Base-by-base conservation (phyloP, 257 asterid genomes). In the Penstemon eatonii region DNA sequence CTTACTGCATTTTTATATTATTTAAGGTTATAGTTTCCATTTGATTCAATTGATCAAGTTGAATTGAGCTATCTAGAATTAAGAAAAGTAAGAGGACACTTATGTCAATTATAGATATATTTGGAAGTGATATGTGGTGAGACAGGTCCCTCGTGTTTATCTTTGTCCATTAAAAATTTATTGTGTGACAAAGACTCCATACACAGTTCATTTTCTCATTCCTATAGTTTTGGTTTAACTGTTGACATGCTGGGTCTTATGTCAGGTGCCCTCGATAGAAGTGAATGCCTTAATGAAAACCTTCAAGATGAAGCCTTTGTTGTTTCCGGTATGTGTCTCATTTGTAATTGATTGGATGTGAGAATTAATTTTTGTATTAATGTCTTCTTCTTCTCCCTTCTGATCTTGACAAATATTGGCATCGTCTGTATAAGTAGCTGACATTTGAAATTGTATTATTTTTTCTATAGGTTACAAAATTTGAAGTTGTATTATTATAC, bases 191-290 rank as follows among this genome's bases (percentile, higher is more conserved):
- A 39, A 13, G 49, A 37, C 44, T 59, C 60, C 58, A 56, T 18
- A 5, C 8, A 15, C 55, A 8, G 8, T 12, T 37, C 8, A 19
- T 37, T 15, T 41, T 41, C 67, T 13, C 47, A 8, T 43, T 37
- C 9, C 65, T 53, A 6, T 53, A 49, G 9, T 47, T 61, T 15
- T 76, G 55, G 40, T 59, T 13, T 51, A 8, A 56, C 12, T 63
- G 12, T 57, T 65, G 70, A 56, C 54, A 62, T 63, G 72, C 54
- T 69, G 69, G 11, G 47, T 49, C 43, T 62, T 73, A 68, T 80
- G 60, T 71, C 92, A 93, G 99, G 97, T 93, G 75, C 99, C 99
- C 61, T 90, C 97, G 55, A 97, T 90, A 68, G 99, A 93, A 80
- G 96, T 93, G 68, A 93, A 93, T 79, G 92, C 96, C 54, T 78